These are phyloP conservation scores for Chrysosporium queenslandicum DNA, from an alignment of 2,329 filamentous ascomycete genomes.

Conservation along the genomic window DNA sequence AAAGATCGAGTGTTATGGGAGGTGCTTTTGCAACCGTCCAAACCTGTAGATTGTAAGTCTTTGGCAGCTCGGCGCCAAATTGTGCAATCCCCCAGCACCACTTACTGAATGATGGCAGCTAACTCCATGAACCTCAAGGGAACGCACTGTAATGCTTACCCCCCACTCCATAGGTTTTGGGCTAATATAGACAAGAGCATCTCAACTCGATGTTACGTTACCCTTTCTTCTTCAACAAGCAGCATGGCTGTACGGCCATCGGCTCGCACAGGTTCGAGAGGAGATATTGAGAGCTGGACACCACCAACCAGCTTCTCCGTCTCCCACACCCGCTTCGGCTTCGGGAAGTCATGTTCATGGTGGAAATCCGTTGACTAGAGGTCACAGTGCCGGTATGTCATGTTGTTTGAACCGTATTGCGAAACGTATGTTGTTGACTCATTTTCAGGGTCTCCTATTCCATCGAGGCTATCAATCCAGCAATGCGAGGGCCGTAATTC, in stretches of 20 bases:
- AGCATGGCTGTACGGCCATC: slow-evolving; percentile 83
- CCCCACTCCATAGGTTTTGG: neutral
- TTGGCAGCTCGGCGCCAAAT: neutral
- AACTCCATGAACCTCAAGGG: slow-evolving; percentile 45
- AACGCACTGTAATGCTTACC: slow-evolving; percentile 53
- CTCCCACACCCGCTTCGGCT: slow-evolving; percentile 35
- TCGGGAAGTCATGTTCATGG: slow-evolving; percentile 34
- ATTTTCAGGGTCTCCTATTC: slow-evolving; percentile 30
- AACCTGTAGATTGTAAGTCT: slow-evolving; percentile 70
- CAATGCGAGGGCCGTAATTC: slow-evolving; percentile 24
- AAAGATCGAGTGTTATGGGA: slow-evolving; percentile 90
- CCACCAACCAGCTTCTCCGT: slow-evolving; percentile 34
- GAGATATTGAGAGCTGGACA: slow-evolving; percentile 63
- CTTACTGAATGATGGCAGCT: slow-evolving; percentile 2
- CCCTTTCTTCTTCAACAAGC: slow-evolving; percentile 87
- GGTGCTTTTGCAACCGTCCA: slow-evolving; percentile 69
- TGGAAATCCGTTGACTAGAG: slow-evolving; percentile 28
- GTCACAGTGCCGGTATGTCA: slow-evolving; percentile 26
- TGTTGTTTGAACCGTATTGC: neutral
- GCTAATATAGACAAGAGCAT: slow-evolving; percentile 44
- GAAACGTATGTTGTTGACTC: neutral
- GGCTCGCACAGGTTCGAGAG: slow-evolving; percentile 78
- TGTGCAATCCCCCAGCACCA: neutral
- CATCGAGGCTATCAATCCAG: slow-evolving; percentile 31
- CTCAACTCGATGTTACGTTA: slow-evolving; percentile 71